Base-by-base conservation (phyloP, 2,329 filamentous ascomycete genomes). In the Stemphylium vesicarium region DNA sequence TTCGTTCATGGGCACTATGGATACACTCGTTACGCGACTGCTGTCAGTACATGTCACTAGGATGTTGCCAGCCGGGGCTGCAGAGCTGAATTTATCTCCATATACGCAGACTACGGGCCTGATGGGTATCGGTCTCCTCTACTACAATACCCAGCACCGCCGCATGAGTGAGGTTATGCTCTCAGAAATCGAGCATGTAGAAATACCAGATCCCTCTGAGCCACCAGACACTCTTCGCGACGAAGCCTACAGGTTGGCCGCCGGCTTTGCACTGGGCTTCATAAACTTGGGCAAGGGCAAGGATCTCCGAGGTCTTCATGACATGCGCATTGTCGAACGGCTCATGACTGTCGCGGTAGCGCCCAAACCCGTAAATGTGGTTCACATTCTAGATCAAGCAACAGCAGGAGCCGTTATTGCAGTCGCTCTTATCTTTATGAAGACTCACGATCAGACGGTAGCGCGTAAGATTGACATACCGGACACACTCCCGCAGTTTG, bases 81-180 rank as follows among this genome's bases (percentile, higher is more conserved):
- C 94, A 2, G 95, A 99, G 75, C 82, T 99, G 10, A 99, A 99
- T 64, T 78, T 99, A 1, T 96, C 94, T 2, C 90, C 92, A 4
- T 82, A 96, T 15, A 97, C 94, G 0, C 95, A 99, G 75, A 98
- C 95, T 0, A 95, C 94, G 1, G 95, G 93, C 16, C 89, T 99
- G 37, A 96, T 99, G 92, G 95, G 95, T 1, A 96, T 99, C 62
- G 95, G 95, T 0, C 79, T 99, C 36, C 81, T 99, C 1, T 99
- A 98, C 75, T 96, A 90, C 77, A 90, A 93, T 71, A 97, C 93
- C 24, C 94, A 98, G 69, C 96, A 99, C 77, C 90, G 96, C 26
- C 88, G 96, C 33, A 99, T 99, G 95, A 98, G 92, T 71, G 95
- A 99, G 74, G 92, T 98, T 15, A 97, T 99, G 92, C 85, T 99